Base-by-base conservation (phyloP, 352 stramenopile species). In the Globisporangium paroecandrum region DNA sequence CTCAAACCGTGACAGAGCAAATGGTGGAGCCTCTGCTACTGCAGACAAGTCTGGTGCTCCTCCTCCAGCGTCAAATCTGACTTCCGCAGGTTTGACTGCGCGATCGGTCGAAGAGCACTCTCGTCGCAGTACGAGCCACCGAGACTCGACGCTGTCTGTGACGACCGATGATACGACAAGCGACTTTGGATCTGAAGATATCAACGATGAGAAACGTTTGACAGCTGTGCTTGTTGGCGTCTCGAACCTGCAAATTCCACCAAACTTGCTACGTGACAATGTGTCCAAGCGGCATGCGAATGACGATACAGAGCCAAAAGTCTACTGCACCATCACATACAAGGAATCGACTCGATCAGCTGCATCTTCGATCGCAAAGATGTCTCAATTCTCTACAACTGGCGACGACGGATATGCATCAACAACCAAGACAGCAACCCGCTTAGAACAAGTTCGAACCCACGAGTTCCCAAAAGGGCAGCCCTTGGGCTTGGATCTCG, bases 251-350 rank as follows among this genome's bases (percentile, higher is more conserved):
- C 77, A 87, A 69, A 86, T 91, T 46, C 77, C 78, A 0, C 71
- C 68, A 9, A 65, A 71, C 24, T 57, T 80, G 57, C 74, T 87
- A 61, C 66, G 55, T 38, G 68, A 58, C 29, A 86, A 81, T 67
- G 81, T 67, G 70, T 55, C 69, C 65, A n/a, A 72, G 75, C 46
- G 62, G 20, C 56, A 62, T 49, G 56, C 65, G 46, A 77, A 46
- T 0, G 69, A 77, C 18, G 57, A 71, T 56, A 38, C 75, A 1
- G 81, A 89, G 22, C 86, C 75, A 4, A 94, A 92, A 58, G 74
- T 93, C 7, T 95, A 95, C 65, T 95, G 85, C 66, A 93, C 87
- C 2, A 83, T 95, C 29, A 90, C 79, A 36, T 94, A 89, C 62
- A 76, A 85, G 61, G 74, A 91, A 41, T 90, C 87, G 41, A 95